Evolutionary conservation across 2,329 filamentous ascomycete species (phyloP), one percentile per base, ranked within the genome.

Genomic region (Ophiostoma ips): DNA sequence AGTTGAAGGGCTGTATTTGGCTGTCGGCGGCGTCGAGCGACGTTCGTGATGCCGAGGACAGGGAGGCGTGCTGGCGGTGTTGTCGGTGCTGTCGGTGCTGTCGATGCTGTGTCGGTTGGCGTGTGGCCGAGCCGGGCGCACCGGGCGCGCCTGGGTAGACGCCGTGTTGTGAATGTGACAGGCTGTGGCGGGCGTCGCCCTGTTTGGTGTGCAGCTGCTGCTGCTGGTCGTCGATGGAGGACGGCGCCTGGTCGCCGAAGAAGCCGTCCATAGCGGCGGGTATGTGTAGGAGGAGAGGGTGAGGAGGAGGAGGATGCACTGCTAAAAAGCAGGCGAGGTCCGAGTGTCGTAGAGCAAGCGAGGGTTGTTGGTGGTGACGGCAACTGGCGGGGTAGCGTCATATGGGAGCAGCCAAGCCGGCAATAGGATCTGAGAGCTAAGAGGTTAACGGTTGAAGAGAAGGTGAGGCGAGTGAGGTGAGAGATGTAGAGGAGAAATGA

Each of bases 211-310:
- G 49, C 30, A 46, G 49, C 21, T 45, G 51, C 10, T 49, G 51
- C 30, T 50, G 48, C 16, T 52, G 33, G 3, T 24, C 37, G 11
- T 48, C 52, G 18, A 48, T 52, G 16, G 34, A 45, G 19, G 48
- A 46, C n/a, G 37, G 37, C 30, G 49, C 35, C 36, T 52, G 52
- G 19, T 18, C 35, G 31, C 41, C 33, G n/a, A 48, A 54, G 38
- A 44, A 52, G 16, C 31, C 24, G 35, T 50, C 47, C 54, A 55
- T 55, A 24, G 21, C 35, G 16, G 31, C 16, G 28, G 11, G 30
- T 2, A n/a, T 30, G 15, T 1, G 12, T 19, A 8, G 38, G 18
- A 8, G 37, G 15, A 9, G 18, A 18, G 11, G 37, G 37, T n/a
- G n/a, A n/a, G n/a, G n/a, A 19, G 18, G 9, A 38, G 36, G 18